Percentiles rank a stretch among this genome's conserved stretches.
Evolutionary conservation across 2,329 filamentous ascomycete genomes (phyloP).

Genomic region (Neonectria sp.): DNA sequence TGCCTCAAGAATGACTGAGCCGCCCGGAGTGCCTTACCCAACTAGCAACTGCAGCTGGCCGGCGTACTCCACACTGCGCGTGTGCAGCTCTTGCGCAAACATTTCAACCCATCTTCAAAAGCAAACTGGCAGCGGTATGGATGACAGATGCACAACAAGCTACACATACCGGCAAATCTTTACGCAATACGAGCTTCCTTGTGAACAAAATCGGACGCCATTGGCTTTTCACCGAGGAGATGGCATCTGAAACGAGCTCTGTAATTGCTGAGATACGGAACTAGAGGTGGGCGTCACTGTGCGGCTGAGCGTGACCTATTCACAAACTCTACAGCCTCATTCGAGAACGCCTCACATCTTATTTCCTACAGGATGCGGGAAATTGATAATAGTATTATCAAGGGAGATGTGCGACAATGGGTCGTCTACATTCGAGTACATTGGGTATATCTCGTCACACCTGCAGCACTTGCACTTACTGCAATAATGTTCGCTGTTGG

Average conservation of each 20-base stretch:
- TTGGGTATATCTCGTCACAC: not conserved
- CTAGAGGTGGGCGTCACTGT: not conserved
- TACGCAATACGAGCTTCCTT: not conserved
- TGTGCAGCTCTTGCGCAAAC: constrained; percentile 16
- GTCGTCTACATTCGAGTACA: constrained; percentile 13
- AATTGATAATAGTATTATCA: not conserved
- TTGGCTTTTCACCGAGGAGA: not conserved
- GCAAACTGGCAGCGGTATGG: not conserved
- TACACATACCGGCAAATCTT: not conserved
- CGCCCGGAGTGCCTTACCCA: not conserved
- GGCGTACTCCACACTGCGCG: constrained; percentile 1
- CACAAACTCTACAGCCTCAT: not conserved
- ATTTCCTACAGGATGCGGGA: constrained; percentile 18
- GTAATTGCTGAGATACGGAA: not conserved
- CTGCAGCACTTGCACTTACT: not conserved
- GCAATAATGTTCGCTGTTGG: constrained; percentile 1
- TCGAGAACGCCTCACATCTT: not conserved
- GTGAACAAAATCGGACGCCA: not conserved
- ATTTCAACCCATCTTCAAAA: not conserved
- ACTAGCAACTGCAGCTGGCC: constrained; percentile 24
- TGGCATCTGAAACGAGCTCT: not conserved
- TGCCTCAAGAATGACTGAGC: not conserved
- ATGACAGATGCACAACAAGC: not conserved
- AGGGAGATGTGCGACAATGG: not conserved
- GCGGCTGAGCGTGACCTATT: not conserved